Percentiles rank a stretch among this genome's conserved stretches.
Conservation (phyloP, 2,329 filamentous ascomycete genomes). For the Penicillium psychrosexuale region DNA sequence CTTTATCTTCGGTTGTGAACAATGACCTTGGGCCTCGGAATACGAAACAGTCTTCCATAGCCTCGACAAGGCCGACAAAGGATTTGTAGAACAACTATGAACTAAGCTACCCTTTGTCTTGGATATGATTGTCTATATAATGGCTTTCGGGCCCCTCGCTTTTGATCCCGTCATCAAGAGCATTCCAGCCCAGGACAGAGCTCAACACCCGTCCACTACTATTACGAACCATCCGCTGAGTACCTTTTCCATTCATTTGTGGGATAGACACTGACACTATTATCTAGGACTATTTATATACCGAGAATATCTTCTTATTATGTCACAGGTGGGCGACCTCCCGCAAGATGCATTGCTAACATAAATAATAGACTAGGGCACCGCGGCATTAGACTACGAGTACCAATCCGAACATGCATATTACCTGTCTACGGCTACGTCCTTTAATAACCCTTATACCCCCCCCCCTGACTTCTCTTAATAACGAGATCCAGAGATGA, state of each 20-base stretch:
- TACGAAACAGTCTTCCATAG: neutral
- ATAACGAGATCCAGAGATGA: neutral
- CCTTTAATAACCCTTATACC: neutral
- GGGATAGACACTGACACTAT: neutral
- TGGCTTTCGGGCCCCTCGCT: neutral
- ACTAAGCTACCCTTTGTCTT: neutral
- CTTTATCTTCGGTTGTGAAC: neutral
- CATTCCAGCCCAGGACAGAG: neutral
- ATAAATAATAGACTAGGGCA: neutral
- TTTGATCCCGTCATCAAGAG: neutral
- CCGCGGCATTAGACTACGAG: neutral
- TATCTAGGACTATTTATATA: neutral
- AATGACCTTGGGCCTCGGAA: neutral
- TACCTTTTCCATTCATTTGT: neutral
- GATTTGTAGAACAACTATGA: neutral
- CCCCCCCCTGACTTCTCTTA: neutral
- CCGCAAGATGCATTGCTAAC: neutral
- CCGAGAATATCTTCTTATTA: neutral
- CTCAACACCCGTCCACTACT: neutral
- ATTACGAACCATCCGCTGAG: neutral
- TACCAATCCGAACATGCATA: neutral
- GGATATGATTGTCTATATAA: slow-evolving; percentile 4
- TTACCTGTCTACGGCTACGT: neutral
- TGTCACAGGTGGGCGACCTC: neutral
- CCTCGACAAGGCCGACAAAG: neutral